Base-by-base conservation (phyloP, 306 rosid genomes). In the Potentilla sterilis region DNA sequence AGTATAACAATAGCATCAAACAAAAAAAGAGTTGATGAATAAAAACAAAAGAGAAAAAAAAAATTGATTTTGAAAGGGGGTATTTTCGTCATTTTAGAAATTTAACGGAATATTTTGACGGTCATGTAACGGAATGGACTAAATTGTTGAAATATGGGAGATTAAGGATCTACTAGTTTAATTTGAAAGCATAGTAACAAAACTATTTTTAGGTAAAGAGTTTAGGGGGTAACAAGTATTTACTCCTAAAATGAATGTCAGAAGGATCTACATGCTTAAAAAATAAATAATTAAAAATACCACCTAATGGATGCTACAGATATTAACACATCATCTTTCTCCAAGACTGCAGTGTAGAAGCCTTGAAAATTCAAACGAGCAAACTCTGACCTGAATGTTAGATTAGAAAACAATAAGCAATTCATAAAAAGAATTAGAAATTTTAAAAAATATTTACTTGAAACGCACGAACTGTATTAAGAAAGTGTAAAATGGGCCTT, bases 241-340 rank as follows among this genome's bases (percentile, higher is more conserved):
- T n/a, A n/a, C n/a, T n/a, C n/a, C n/a, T n/a, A n/a, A n/a, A n/a
- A 44, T 11, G 3, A 42, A 74, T 58, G 16, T 35, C 62, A 63
- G 1, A 48, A 48, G 63, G 22, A 12, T 11, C 15, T 35, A 32
- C n/a, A 8, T 43, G 35, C 64, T 52, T 8, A 44, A 2, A 49
- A 43, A 18, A 44, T 5, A 34, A 16, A 16, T 10, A 15, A 18
- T 63, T 6, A 35, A 2, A 37, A 21, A 43, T 74, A 67, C 44
- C 80, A 95, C 99, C 99, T 92, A 92, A 95, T 83, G 63, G 92
- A 95, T 79, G 99, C 99, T 75, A 86, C 98, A 79, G 93, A 88
- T 77, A 90, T 76, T 65, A 95, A 73, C 70, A 88, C 98, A 81
- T 95, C 99, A 51, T 89, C 89, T 86, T 92, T 90, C 87, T 92